Base-by-base conservation (phyloP, 108 stramenopile genomes). In the Nitzschia inconspicua region DNA sequence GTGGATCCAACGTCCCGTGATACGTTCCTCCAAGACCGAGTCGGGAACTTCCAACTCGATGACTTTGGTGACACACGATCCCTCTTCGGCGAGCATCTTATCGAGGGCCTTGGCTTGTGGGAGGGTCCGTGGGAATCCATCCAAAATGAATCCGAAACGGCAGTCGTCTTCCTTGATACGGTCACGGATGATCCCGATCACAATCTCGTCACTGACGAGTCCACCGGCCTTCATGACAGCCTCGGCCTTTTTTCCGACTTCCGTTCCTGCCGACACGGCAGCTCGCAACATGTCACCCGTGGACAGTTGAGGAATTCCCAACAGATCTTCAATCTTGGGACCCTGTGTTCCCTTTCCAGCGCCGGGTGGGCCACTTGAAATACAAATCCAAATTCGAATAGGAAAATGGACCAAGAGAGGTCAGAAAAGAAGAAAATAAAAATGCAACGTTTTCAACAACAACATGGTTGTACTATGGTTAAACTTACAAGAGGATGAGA, bases 261-360 rank as follows among this genome's bases (percentile, higher is more conserved):
- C 95, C 0, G 95, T 97, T 65, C 94, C 87, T 31, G 86, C 85
- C 19, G 85, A 44, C n/a, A 99, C 99, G 42, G 99, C 99, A 3
- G 92, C 97, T 39, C 99, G 93, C 66, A 99, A 86, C 98, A 99
- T 99, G 78, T 99, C 99, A 19, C 99, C 99, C 0, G 93, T 94
- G 49, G 93, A 94, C 20, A 94, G 80, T 73, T 90, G 89, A 7
- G 93, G 93, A 54, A 91, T 82, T 23, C 86, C 86, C 37, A 94
- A 69, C 47, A 94, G 39, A 35, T 75, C 77, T 68, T 87, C 89
- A 60, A 94, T 91, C 70, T 89, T 89, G 50, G 93, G 93, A 14
- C 85, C 89, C 43, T 94, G 93, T 9, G 93, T 94, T 56, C 93
- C 93, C 65, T 91, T 90, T 57, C 93, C 88, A 23, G 88, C 85